These are phyloP conservation scores for Inonotus obliquus DNA, from an alignment of 1,284 basidiomycete species.

Conservation along the genomic window DNA sequence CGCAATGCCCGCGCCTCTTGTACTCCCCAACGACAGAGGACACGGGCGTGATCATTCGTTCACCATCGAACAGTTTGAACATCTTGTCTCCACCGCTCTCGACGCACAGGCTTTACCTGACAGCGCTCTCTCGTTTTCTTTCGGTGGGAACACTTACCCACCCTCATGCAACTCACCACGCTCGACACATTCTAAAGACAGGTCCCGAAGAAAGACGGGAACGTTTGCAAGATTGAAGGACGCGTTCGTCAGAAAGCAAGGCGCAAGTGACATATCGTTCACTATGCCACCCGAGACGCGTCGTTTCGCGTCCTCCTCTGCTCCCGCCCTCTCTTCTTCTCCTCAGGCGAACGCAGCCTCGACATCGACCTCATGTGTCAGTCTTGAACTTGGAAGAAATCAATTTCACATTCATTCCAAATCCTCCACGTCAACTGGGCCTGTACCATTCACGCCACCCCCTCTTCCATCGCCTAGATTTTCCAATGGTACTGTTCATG, in stretches of 20 bases:
- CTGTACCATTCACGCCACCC: neutral
- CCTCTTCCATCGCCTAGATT: neutral
- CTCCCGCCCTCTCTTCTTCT: conserved; percentile 1
- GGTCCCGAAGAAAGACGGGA: neutral
- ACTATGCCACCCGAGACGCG: conserved; percentile 2
- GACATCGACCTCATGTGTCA: neutral
- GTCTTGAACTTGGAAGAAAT: neutral
- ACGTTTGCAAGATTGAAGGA: conserved; percentile 1
- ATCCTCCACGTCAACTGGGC: neutral
- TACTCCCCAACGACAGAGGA: neutral
- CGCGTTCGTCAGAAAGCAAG: conserved; percentile 3
- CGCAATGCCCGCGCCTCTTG: conserved; percentile 6
- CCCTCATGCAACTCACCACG: neutral
- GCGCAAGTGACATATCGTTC: conserved; percentile 1
- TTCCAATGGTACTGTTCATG: neutral
- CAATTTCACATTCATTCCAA: neutral
- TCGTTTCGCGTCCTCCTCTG: conserved; percentile 15
- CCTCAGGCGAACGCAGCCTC: neutral
- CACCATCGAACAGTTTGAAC: conserved; percentile 15
- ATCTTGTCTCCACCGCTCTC: conserved; percentile 16
- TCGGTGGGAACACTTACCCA: neutral
- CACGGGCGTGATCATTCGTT: conserved; percentile 8
- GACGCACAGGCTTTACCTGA: conserved; percentile 16
- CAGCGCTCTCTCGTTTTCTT: conserved; percentile 14
- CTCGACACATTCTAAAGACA: neutral